Evolutionary conservation across 345 rosid genomes (phyloP), one percentile per base, ranked within the genome.

Genomic region (Eucalyptus marginata): DNA sequence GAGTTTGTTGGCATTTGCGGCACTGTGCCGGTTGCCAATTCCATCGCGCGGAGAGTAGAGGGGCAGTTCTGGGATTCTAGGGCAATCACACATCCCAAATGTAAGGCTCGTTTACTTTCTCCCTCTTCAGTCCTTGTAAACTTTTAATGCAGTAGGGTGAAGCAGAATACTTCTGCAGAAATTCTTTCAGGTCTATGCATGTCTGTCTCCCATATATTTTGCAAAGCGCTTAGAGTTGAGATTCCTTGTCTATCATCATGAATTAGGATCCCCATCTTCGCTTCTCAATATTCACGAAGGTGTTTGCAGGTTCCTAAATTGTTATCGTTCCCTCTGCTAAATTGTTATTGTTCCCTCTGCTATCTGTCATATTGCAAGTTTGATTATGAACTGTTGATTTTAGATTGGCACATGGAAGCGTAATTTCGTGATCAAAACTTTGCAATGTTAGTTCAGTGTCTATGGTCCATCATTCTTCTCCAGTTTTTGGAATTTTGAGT

Each of bases 1-100:
- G n/a, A n/a, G n/a, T n/a, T 90, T 98, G 95, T 90, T 97, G 93
- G 44, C 94, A 43, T 89, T n/a, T 94, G 89, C 96, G 91, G 86
- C 99, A 96, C 90, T 98, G 98, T 89, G 96, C 95, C 14, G 99
- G 99, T 90, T 97, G 99, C 94, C 96, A 95, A 88, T 97, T 97
- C 90, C 90, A 94, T 90, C 96, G 99, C 14, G 99, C 97, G 5
- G 99, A 98, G 92, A 88, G 93, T 86, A 94, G 97, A 13, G 98
- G n/a, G 97, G 54, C 90, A 92, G 59, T 92, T 85, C 31, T 97
- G 99, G 99, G 99, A 98, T 91, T 64, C 92, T 88, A 94, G 89
- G 99, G 99, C 91, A 95, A 95, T 88, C 99, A 96, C n/a, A n/a
- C 92, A 86, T 96, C 86, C 90, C 92, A 88, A 90, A 96, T 90